These are phyloP conservation scores for Termitomyces heimii DNA, from an alignment of 768 basidiomycete species.

Conservation along the genomic window DNA sequence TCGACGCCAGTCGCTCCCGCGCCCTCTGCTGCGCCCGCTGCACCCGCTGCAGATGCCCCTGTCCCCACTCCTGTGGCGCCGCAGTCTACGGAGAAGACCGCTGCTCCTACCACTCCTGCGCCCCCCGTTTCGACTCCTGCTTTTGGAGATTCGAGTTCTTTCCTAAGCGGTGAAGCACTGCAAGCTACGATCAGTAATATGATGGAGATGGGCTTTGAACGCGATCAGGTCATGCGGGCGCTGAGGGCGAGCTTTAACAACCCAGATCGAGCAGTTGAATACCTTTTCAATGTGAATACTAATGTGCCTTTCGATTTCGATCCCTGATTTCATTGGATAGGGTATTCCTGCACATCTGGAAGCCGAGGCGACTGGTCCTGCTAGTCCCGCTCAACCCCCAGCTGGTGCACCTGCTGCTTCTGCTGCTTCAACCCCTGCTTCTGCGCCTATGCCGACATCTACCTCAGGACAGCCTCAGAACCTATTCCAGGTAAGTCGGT, in stretches of 20 bases:
- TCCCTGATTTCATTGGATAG: slow-evolving; percentile 31
- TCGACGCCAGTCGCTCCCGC: slow-evolving; percentile 19
- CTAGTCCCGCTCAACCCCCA: slow-evolving; percentile 30
- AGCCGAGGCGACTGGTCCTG: slow-evolving; percentile 35
- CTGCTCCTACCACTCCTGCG: slow-evolving; percentile 11
- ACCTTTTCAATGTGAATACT: slow-evolving; percentile 77
- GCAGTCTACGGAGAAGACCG: slow-evolving; percentile 17
- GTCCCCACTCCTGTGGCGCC: slow-evolving; percentile 21
- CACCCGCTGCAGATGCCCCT: slow-evolving; percentile 17
- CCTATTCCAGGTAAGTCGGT: slow-evolving; percentile 68
- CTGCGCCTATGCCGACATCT: slow-evolving; percentile 23
- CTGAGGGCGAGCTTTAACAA: slow-evolving; percentile 95
- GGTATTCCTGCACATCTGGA: slow-evolving; percentile 75
- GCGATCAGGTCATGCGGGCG: slow-evolving; percentile 79
- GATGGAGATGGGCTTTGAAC: slow-evolving; percentile 90
- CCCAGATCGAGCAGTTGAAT: slow-evolving; percentile 97
- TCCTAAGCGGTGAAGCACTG: slow-evolving; percentile 72
- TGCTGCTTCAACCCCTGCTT: slow-evolving; percentile 29
- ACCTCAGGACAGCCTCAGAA: slow-evolving; percentile 62
- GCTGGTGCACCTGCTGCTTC: slow-evolving; percentile 27
- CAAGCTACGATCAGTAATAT: slow-evolving; percentile 78
- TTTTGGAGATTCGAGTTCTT: slow-evolving; percentile 47
- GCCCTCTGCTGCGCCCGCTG: slow-evolving; percentile 19
- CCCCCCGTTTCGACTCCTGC: slow-evolving; percentile 25
- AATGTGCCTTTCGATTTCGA: neutral